Percentiles rank a stretch among this genome's conserved stretches.
Evolutionary conservation across 2,329 filamentous ascomycete species (phyloP).

Genomic region (Colletotrichum sp.): DNA sequence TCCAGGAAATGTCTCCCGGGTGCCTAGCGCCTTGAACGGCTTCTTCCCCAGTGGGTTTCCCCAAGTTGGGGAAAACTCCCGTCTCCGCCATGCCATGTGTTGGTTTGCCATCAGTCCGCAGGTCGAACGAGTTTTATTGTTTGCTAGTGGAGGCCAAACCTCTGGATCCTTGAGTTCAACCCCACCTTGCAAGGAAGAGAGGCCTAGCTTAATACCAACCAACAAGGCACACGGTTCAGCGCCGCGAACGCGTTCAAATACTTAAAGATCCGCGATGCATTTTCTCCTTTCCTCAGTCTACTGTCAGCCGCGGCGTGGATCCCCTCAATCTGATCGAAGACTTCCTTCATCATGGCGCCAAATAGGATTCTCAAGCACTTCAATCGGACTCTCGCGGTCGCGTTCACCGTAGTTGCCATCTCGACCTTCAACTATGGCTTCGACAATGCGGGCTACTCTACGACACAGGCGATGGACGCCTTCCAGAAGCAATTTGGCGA

Average conservation of each 20-base stretch:
- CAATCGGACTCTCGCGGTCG: conserved; percentile 18
- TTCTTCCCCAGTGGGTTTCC: not conserved
- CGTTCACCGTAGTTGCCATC: conserved; percentile 32
- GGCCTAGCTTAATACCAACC: conserved; percentile 1
- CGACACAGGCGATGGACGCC: conserved; percentile 41
- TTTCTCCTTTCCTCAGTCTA: not conserved
- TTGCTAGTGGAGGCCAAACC: not conserved
- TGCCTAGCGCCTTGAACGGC: not conserved
- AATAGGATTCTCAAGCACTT: conserved; percentile 13
- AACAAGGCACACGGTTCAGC: not conserved
- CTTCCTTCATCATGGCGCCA: not conserved
- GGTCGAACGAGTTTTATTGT: not conserved
- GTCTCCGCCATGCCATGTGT: not conserved
- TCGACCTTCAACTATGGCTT: conserved; percentile 45
- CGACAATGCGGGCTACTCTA: conserved; percentile 36
- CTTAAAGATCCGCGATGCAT: not conserved
- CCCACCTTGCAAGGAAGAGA: not conserved
- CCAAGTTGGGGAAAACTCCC: not conserved
- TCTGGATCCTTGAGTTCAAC: not conserved
- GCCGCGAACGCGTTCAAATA: not conserved
- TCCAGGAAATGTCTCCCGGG: not conserved
- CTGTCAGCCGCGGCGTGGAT: not conserved
- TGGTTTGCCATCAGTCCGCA: not conserved
- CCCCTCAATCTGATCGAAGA: not conserved
- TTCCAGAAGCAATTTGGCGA: conserved; percentile 38